Conservation (phyloP, 192 early-diverging fungal genomes). For the Lunasporangiospora selenospora region DNA sequence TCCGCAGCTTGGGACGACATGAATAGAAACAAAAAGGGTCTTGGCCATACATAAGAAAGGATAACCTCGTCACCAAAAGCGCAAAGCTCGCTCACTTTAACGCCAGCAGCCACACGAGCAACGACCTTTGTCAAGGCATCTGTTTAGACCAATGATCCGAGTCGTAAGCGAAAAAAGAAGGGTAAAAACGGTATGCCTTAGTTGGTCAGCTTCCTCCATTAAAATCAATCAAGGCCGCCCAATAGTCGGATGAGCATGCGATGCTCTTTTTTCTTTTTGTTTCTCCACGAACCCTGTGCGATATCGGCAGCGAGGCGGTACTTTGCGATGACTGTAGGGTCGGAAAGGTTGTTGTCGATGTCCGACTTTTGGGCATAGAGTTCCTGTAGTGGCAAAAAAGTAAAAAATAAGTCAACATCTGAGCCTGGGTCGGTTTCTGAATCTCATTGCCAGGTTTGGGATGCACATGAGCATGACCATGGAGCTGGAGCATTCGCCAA, state of each 20-base stretch:
- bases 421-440: too few species aligned
- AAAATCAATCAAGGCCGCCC: too few species aligned
- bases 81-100: constrained; percentile 69
- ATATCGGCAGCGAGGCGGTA: constrained; percentile 80
- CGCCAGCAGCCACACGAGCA: constrained; percentile 60
- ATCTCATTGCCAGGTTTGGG: too few species aligned
- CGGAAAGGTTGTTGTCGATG: constrained; percentile 69
- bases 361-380: constrained; percentile 57
- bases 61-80: constrained; percentile 72
- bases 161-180: too few species aligned
- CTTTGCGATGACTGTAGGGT: constrained; percentile 72
- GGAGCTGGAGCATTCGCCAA: too few species aligned
- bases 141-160: constrained; percentile 19
- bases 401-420: background rate
- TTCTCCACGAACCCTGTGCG: constrained; percentile 72
- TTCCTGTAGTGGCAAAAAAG: constrained; percentile 9
- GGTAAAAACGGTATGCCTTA: too few species aligned
- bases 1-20: too few species aligned
- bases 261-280: background rate
- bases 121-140: constrained; percentile 64
- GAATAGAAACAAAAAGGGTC: too few species aligned
- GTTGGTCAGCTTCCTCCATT: too few species aligned
- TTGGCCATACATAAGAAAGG: constrained; percentile 61
- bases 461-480: too few species aligned
- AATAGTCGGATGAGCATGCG: too few species aligned